Evolutionary conservation across 179 eudicot species (phyloP).

Genomic region (Nepenthes alata): DNA sequence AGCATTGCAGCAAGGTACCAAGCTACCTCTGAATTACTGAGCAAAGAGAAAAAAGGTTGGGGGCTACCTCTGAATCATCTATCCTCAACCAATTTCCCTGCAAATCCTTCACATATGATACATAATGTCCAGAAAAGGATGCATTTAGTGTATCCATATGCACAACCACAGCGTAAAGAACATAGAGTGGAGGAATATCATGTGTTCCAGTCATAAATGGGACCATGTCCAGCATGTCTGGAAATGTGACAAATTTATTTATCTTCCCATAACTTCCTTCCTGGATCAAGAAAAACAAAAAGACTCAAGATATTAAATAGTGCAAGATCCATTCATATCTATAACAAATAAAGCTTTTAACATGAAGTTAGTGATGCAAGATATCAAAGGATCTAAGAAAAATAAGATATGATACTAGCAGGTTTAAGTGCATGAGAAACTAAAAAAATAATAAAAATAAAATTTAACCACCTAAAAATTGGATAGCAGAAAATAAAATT

Average conservation of each 20-base stretch:
- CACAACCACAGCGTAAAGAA: constrained; percentile 85
- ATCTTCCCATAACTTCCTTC: constrained; percentile 91
- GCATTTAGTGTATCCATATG: constrained; percentile 84
- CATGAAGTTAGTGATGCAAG: no score
- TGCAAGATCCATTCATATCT: not conserved
- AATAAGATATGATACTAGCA: not conserved
- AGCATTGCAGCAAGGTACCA: not conserved
- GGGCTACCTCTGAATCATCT: constrained; percentile 76
- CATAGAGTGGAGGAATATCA: constrained; percentile 79
- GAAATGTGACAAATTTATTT: constrained; percentile 78
- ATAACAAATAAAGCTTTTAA: no score
- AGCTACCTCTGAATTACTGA: constrained; percentile 58
- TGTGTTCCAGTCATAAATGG: constrained; percentile 84
- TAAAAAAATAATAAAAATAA: no score
- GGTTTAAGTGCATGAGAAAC: no score
- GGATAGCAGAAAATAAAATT: not conserved
- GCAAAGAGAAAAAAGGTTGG: not conserved
- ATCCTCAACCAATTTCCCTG: constrained; percentile 78
- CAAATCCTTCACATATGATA: constrained; percentile 78
- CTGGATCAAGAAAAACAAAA: constrained; percentile 18
- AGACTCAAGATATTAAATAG: not conserved
- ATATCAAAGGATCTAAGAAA: not conserved
- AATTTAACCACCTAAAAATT: no score
- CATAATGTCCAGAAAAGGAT: constrained; percentile 90
- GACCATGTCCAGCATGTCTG: constrained; percentile 89